Conservation (phyloP, 345 rosid species). For the Hirschfeldia incana region DNA sequence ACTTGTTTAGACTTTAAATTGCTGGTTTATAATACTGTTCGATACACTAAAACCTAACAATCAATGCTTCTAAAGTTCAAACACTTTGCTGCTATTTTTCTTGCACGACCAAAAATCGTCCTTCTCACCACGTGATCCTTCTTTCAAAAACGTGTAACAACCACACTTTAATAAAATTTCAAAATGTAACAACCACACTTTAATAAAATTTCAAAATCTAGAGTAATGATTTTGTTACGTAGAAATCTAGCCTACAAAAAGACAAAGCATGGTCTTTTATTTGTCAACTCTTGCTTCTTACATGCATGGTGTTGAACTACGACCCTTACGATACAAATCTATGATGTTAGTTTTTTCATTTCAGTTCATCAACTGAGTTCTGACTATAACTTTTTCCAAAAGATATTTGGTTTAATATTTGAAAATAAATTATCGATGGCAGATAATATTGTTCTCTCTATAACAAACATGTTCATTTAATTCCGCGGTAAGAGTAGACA, state of each 20-base stretch:
- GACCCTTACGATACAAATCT: background rate
- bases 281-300: conserved; percentile 26
- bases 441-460: background rate
- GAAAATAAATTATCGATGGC: background rate
- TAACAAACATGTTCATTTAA: background rate
- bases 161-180: conserved; percentile 6
- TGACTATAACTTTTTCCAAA: background rate
- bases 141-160: conserved; percentile 15
- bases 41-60: conserved; percentile 24
- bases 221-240: conserved; percentile 16
- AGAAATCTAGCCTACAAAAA: background rate
- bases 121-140: conserved; percentile 17
- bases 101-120: conserved; percentile 1
- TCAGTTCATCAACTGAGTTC: background rate
- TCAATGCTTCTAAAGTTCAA: conserved; percentile 32
- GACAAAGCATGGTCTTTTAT: background rate
- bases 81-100: conserved; percentile 24
- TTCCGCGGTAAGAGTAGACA: conserved; percentile 30
- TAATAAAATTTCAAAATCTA: background rate
- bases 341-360: background rate
- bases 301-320: background rate
- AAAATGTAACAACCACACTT: conserved; percentile 17
- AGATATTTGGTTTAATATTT: background rate
- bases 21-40: conserved; percentile 1
- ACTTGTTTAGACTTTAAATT: background rate